Evolutionary conservation across 2,329 filamentous ascomycete genomes (phyloP), one percentile per base, ranked within the genome.

Genomic region (Fusarium longipes): DNA sequence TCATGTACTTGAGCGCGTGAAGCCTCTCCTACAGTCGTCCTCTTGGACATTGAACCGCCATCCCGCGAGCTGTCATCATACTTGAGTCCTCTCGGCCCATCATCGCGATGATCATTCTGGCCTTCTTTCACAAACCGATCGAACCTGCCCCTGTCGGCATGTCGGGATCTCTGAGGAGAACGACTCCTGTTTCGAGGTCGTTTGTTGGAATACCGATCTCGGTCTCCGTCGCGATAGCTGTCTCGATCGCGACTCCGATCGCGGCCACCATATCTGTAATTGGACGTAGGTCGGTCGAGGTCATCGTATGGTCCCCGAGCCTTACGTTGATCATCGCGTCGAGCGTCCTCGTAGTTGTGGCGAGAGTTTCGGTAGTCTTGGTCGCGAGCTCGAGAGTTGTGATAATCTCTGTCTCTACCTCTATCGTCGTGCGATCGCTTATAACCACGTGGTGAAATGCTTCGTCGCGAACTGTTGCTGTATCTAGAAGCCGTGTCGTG

Each of bases 371-470:
- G 83, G 38, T 85, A 78, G 70, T 91, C 89, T 78, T 74, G 68
- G 42, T 78, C 76, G 62, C 76, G 76, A 49, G 70, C 60, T 39
- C 75, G 86, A 29, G 86, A 82, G 72, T 90, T 87, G 54, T 83
- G 77, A 62, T 82, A 33, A 27, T 67, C 59, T 50, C 62, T 59
- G 11, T 70, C 65, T 55, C 58, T 68, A 70, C 89, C 84, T 67
- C 87, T 85, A 60, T 91, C 88, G 72, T 90, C 87, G 73, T 85
- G 86, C 49, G 83, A 78, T 69, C 91, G 86, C 79, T 94, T 94
- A 73, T 86, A 86, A 60, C 87, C 89, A 71, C 84, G 85, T 60
- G 89, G 89, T 44, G 89, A 90, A 72, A 84, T 81, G 76, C 82
- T 85, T 70, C 82, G 82, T 73, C 83, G 82, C 54, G 77, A 76